Evolutionary conservation across 2,329 filamentous ascomycete genomes (phyloP), one percentile per base, ranked within the genome.

Genomic region (Waltergamsia citrina): DNA sequence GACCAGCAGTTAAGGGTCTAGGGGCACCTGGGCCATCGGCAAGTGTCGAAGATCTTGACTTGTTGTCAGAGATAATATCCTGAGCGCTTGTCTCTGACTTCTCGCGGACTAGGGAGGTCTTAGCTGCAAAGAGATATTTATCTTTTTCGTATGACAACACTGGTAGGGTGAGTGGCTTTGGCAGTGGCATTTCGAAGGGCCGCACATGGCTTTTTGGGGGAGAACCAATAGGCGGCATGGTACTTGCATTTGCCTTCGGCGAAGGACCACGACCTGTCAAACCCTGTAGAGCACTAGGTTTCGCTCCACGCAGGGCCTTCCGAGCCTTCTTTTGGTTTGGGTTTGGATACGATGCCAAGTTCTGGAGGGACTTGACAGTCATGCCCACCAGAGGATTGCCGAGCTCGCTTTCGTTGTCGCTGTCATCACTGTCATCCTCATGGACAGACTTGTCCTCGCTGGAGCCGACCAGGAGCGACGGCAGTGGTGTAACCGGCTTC

Each of bases 321-420:
- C 65, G 67, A 38, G 71, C 71, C 27, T 51, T 54, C 49, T 65
- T 65, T 48, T 72, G 71, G 47, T 58, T 65, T 7, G 69, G 69
- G 41, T 75, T 75, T 5, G 63, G 57, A 42, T 73, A 74, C 2
- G 70, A 74, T 12, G 70, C 70, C 42, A 74, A 47, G 42, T 67
- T 74, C 25, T 65, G 62, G 16, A 74, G 56, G 20, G 60, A 65
- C 43, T 71, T 70, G 44, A 65, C 58, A 10, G 57, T 53, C 40
- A 62, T 54, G 29, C 51, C 61, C 38, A 56, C 51, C 32, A 63
- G 46, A 2, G 54, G 47, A 15, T 55, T 50, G 6, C 38, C 39
- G 20, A 43, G 38, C 8, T 54, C 56, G 15, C 48, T 47, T 23
- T 48, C 48, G 17, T 20, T 35, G 4, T 47, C 43, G 31, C 44